These are phyloP conservation scores for Diaporthe citri DNA, from an alignment of 2,329 filamentous ascomycete species.

Conservation along the genomic window DNA sequence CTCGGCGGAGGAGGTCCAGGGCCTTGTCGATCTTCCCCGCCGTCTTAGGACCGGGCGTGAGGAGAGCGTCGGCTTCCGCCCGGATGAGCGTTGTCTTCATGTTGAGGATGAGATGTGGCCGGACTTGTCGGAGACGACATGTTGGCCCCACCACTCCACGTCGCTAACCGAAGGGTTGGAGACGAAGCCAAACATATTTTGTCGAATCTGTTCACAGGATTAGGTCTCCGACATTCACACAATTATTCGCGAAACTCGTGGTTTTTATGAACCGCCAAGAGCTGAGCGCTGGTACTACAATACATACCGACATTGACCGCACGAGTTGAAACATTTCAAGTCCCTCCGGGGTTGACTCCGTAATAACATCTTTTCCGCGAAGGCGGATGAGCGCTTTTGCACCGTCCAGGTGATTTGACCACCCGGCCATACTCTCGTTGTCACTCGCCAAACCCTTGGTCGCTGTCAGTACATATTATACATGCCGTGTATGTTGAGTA, in stretches of 20 bases:
- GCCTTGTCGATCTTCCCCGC: conserved; percentile 43
- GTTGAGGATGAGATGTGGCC: conserved; percentile 44
- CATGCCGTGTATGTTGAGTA: background rate
- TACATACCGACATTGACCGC: conserved; percentile 43
- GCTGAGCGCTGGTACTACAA: background rate
- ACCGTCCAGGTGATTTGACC: conserved; percentile 44
- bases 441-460: conserved; percentile 42
- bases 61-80: conserved; percentile 43
- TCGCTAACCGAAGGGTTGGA: conserved; percentile 42
- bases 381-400: conserved; percentile 44
- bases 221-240: background rate
- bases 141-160: conserved; percentile 44
- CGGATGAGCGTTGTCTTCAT: conserved; percentile 45
- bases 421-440: conserved; percentile 40
- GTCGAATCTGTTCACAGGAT: conserved; percentile 40
- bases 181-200: conserved; percentile 44
- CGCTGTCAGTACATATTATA: background rate
- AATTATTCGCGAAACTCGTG: background rate
- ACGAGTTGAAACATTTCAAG: conserved; percentile 46
- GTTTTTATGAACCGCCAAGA: background rate
- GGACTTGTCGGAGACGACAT: conserved; percentile 42
- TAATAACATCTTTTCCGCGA: conserved; percentile 40
- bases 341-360: conserved; percentile 38
- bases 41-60: conserved; percentile 39
- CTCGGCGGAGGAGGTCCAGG: conserved; percentile 42